These are phyloP conservation scores for Gymnopilus dilepis DNA, from an alignment of 768 basidiomycete species.

Conservation along the genomic window DNA sequence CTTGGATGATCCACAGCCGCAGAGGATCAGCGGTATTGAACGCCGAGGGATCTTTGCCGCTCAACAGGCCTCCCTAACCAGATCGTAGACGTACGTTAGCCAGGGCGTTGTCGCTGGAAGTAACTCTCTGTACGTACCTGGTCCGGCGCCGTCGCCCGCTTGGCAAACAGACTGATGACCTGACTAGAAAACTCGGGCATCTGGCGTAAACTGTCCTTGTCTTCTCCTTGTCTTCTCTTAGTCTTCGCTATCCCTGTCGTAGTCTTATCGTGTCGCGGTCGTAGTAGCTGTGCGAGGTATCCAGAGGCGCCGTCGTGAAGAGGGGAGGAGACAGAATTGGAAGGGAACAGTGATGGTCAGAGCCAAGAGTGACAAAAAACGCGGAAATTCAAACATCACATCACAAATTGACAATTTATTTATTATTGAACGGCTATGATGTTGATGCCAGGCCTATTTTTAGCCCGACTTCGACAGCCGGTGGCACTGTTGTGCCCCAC, in stretches of 20 bases:
- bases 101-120: neutral
- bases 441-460: too few relatives aligned
- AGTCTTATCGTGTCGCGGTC: neutral
- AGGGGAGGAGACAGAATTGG: neutral
- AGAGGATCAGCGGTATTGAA: constrained; percentile 74
- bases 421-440: too few relatives aligned
- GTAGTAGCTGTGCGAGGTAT: neutral
- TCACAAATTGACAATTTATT: too few relatives aligned
- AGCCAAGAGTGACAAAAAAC: neutral
- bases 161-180: constrained; percentile 42
- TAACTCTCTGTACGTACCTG: constrained; percentile 36
- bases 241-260: neutral
- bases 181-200: constrained; percentile 48
- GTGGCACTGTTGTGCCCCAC: too few relatives aligned
- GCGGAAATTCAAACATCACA: too few relatives aligned
- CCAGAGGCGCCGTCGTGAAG: neutral
- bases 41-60: constrained; percentile 72
- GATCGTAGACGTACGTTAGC: too few relatives aligned
- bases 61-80: constrained; percentile 72
- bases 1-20: constrained; percentile 79
- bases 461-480: too few relatives aligned
- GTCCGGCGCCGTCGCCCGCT: constrained; percentile 40
- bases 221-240: too few relatives aligned
- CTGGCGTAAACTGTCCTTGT: neutral
- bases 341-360: neutral